Evolutionary conservation across 2,329 filamentous ascomycete species (phyloP).

Genomic region (Mycosphaerella arachidis): DNA sequence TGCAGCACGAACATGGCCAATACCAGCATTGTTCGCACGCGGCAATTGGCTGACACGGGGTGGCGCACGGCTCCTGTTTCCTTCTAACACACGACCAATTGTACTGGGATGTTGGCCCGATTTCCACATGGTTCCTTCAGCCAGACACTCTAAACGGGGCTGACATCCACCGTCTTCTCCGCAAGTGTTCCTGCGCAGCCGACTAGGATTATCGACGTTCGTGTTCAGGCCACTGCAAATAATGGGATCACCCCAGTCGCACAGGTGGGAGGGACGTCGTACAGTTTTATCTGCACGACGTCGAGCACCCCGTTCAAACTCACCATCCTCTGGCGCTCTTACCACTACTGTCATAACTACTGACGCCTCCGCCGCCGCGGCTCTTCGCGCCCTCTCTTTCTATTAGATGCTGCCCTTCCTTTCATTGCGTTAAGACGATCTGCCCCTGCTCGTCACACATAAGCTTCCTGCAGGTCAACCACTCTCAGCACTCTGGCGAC

Average conservation of each 20-base stretch:
- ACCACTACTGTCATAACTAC: slow-evolving; percentile 1
- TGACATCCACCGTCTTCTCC: slow-evolving; percentile 12
- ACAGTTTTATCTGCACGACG: slow-evolving; percentile 19
- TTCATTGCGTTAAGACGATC: background rate
- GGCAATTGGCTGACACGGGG: slow-evolving; percentile 4
- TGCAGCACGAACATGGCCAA: background rate
- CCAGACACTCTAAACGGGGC: background rate
- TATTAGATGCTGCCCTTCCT: background rate
- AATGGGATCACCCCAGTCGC: slow-evolving; percentile 11
- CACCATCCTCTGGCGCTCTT: slow-evolving; percentile 7
- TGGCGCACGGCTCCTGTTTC: slow-evolving; percentile 1
- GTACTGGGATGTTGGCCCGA: slow-evolving; percentile 6
- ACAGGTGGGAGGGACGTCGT: slow-evolving; percentile 10
- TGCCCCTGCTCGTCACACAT: background rate
- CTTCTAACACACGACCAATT: slow-evolving; percentile 12
- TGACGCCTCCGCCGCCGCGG: background rate
- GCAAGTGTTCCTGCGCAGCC: slow-evolving; percentile 18
- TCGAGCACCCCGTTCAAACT: slow-evolving; percentile 11
- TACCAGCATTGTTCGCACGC: background rate
- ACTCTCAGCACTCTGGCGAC: background rate
- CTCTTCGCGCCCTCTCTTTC: background rate
- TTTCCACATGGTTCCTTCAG: slow-evolving; percentile 1
- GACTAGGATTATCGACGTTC: slow-evolving; percentile 12
- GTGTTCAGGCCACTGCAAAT: slow-evolving; percentile 6
- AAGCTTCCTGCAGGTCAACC: background rate